Conservation (phyloP, 208 protist genomes). For the Trypanosoma vivax region DNA sequence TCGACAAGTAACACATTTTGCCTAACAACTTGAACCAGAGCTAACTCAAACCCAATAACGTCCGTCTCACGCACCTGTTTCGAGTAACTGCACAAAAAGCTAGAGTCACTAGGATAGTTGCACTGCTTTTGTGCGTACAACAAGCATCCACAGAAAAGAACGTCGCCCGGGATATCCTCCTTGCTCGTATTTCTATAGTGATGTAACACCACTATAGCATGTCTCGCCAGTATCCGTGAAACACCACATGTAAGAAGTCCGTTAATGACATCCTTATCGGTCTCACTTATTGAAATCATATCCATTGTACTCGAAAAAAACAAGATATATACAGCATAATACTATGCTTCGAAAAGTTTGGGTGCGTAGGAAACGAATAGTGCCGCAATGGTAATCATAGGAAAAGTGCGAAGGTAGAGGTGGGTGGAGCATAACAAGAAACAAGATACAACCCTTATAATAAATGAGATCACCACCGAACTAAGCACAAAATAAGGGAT, state of each 20-base stretch:
- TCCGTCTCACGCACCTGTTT: conserved; percentile 27
- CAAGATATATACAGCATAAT: background rate
- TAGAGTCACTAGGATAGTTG: conserved; percentile 8
- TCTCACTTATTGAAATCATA: conserved; percentile 6
- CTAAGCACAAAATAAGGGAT: no score
- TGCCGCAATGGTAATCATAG: no score
- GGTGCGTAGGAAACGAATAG: no score
- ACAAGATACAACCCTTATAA: no score
- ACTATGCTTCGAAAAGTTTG: no score
- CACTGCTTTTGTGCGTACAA: conserved; percentile 62
- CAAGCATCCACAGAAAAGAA: conserved; percentile 46
- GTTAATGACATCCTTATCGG: conserved; percentile 18
- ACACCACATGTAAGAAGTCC: conserved; percentile 18
- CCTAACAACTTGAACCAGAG: conserved; percentile 50
- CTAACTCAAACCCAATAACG: conserved; percentile 56
- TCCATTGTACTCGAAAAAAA: conserved; percentile 5
- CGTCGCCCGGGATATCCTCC: conserved; percentile 9
- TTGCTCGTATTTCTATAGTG: conserved; percentile 15
- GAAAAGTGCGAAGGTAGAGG: no score
- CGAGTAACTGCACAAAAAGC: conserved; percentile 8
- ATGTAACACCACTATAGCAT: conserved; percentile 24
- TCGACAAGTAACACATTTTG: conserved; percentile 67
- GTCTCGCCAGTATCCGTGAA: conserved; percentile 16
- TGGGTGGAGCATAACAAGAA: no score
- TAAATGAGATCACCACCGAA: no score